Evolutionary conservation across 768 basidiomycete species (phyloP).

Genomic region (Xanthoconium stramineum): DNA sequence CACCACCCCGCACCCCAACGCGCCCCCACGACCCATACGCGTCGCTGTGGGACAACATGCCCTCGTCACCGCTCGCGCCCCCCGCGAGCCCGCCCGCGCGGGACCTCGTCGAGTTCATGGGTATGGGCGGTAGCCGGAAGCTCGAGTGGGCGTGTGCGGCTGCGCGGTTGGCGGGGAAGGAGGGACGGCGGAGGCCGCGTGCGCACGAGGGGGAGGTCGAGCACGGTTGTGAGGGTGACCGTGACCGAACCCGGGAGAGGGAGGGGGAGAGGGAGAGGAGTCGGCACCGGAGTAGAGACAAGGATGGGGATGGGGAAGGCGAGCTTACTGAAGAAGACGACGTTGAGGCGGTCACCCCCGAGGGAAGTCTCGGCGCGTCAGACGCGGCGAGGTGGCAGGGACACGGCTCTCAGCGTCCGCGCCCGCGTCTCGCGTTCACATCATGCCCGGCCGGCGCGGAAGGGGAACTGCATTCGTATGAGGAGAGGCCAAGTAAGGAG

Average conservation of each 20-base stretch:
- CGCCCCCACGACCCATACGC: conserved; percentile 29
- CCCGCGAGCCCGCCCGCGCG: conserved; percentile 32
- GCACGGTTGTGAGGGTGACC: background rate
- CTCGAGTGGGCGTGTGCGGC: conserved; percentile 38
- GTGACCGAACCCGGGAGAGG: background rate
- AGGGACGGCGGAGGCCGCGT: conserved; percentile 21
- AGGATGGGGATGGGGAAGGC: conserved; percentile 7
- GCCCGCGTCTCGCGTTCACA: background rate
- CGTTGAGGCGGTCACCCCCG: conserved; percentile 63
- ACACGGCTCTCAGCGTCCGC: conserved; percentile 12
- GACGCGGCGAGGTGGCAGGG: conserved; percentile 39
- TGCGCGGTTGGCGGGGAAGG: conserved; percentile 48
- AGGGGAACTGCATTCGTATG: background rate
- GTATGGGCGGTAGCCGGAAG: conserved; percentile 24
- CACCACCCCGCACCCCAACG: conserved; percentile 28
- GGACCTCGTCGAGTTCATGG: conserved; percentile 30
- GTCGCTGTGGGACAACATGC: conserved; percentile 34
- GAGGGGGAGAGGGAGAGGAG: background rate
- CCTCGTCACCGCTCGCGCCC: conserved; percentile 43
- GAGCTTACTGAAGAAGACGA: conserved; percentile 55
- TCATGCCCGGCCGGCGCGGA: background rate
- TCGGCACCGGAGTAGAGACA: background rate
- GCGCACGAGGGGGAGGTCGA: conserved; percentile 2
- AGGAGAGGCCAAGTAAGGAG: conserved; percentile 6
- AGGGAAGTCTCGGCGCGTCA: conserved; percentile 44